Evolutionary conservation across 2,329 filamentous ascomycete species (phyloP).

Genomic region (Malbranchea zuffiana): DNA sequence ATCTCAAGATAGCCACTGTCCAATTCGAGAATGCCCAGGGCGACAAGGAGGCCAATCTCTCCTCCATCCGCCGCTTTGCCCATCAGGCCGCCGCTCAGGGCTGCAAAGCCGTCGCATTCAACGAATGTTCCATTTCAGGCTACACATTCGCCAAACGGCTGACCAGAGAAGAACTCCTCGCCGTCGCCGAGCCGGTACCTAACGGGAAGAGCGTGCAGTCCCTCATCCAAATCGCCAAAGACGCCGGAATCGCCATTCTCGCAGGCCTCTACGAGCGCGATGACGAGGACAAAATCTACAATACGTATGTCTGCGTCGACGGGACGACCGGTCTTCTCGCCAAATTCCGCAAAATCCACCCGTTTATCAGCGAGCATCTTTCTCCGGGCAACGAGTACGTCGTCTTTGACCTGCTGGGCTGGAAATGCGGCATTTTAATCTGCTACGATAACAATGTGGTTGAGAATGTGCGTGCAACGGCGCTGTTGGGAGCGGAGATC

Average conservation of each 20-base stretch:
- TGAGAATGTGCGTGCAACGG: slow-evolving; percentile 13
- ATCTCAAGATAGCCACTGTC: slow-evolving; percentile 2
- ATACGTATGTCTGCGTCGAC: slow-evolving; percentile 4
- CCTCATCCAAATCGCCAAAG: slow-evolving; percentile 1
- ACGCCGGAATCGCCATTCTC: background rate
- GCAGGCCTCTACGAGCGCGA: slow-evolving; percentile 1
- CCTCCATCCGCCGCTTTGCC: background rate
- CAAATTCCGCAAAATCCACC: slow-evolving; percentile 12
- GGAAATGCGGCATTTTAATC: slow-evolving; percentile 13
- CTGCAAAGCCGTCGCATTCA: slow-evolving; percentile 2
- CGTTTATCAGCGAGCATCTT: slow-evolving; percentile 12
- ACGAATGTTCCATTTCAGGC: slow-evolving; percentile 3
- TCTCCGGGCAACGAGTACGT: slow-evolving; percentile 13
- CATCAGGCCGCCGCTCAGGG: background rate
- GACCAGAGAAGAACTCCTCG: background rate
- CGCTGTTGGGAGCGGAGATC: slow-evolving; percentile 13
- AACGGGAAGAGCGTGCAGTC: background rate
- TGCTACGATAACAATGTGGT: slow-evolving; percentile 14
- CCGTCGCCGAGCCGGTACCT: slow-evolving; percentile 1
- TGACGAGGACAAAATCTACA: slow-evolving; percentile 4
- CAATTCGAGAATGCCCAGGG: slow-evolving; percentile 2
- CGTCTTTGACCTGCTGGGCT: slow-evolving; percentile 12
- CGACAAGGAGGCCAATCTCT: background rate
- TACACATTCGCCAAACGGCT: slow-evolving; percentile 2
- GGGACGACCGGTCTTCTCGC: slow-evolving; percentile 3